These are phyloP conservation scores for Oenanthe sinensis DNA, from an alignment of 129 eudicot genomes.

Conservation along the genomic window DNA sequence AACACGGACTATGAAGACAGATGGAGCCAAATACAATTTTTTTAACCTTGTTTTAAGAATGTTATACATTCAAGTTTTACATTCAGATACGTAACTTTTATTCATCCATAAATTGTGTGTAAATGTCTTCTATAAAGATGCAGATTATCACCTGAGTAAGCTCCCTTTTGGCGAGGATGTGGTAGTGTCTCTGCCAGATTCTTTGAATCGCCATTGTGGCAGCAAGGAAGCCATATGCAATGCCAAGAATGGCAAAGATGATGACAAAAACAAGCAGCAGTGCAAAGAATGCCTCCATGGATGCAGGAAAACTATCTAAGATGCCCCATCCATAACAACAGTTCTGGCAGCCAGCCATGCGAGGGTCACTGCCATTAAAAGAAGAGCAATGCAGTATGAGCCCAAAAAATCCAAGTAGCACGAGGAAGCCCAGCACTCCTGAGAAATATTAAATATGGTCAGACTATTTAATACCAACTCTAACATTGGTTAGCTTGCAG, in stretches of 20 bases:
- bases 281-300: constrained; percentile 72
- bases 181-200: constrained; percentile 93
- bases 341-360: constrained; percentile 75
- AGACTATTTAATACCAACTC: constrained; percentile 1
- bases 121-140: background rate
- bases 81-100: background rate
- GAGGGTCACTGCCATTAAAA: constrained; percentile 45
- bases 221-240: constrained; percentile 85
- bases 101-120: background rate
- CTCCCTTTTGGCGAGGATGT: constrained; percentile 83
- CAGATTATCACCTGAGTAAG: constrained; percentile 56
- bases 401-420: constrained; percentile 70
- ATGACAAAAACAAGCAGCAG: constrained; percentile 59
- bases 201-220: constrained; percentile 79
- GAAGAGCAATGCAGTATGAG: constrained; percentile 67
- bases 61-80: background rate
- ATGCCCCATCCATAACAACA: constrained; percentile 82
- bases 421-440: constrained; percentile 67
- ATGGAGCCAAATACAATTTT: background rate
- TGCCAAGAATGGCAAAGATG: constrained; percentile 77
- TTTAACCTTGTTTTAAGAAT: background rate
- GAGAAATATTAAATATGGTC: constrained; percentile 14
- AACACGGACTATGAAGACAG: too few species aligned
- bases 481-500: background rate
- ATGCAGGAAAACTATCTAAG: constrained; percentile 74